Conservation (phyloP, 2,329 filamentous ascomycete genomes). For the Exophiala aquamarina region DNA sequence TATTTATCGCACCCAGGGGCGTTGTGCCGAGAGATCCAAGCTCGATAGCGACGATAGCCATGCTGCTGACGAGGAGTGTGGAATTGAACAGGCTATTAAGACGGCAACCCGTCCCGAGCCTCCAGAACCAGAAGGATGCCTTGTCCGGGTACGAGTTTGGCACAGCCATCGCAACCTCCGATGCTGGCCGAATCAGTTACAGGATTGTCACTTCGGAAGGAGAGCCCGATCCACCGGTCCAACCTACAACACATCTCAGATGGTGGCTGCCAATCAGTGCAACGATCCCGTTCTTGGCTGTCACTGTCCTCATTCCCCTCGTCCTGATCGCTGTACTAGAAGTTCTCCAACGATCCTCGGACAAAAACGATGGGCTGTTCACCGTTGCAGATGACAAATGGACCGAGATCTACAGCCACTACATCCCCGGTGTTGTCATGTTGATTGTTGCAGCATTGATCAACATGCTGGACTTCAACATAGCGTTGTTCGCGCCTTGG, state of each 20-base stretch:
- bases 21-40: constrained; percentile 28
- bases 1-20: constrained; percentile 24
- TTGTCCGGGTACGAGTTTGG: constrained; percentile 28
- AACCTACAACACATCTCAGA: constrained; percentile 15
- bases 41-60: constrained; percentile 25
- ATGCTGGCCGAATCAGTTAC: constrained; percentile 22
- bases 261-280: constrained; percentile 27
- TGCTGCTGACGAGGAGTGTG: constrained; percentile 23
- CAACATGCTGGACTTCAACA: constrained; percentile 29
- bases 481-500: constrained; percentile 27
- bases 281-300: constrained; percentile 16
- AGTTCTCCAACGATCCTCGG: constrained; percentile 22
- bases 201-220: constrained; percentile 29
- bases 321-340: constrained; percentile 23
- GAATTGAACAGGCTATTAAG: constrained; percentile 26
- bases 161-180: constrained; percentile 25
- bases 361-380: constrained; percentile 31
- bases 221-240: constrained; percentile 8
- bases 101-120: constrained; percentile 18
- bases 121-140: constrained; percentile 21
- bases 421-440: constrained; percentile 30
- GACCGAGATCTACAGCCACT: constrained; percentile 32
- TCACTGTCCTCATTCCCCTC: constrained; percentile 28
- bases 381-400: constrained; percentile 24
- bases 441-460: constrained; percentile 25